These are phyloP conservation scores for Urochloa ruziziensis DNA, from an alignment of 176 grass and related monocot genomes.

Conservation along the genomic window DNA sequence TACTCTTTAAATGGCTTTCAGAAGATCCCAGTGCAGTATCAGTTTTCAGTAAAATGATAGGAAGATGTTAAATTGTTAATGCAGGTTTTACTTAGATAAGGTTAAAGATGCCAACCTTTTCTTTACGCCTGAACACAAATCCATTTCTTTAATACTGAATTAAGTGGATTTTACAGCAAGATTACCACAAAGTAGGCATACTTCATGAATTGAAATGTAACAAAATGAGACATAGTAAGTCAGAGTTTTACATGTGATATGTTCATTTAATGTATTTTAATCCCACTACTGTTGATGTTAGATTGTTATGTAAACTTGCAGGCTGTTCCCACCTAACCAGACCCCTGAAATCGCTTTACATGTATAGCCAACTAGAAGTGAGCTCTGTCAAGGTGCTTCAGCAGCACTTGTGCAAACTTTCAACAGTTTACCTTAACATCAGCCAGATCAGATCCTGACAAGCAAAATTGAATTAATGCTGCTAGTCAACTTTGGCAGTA, in stretches of 20 bases:
- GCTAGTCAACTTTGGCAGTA: neutral
- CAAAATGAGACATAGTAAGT: neutral
- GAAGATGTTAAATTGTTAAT: neutral
- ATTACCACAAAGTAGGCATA: neutral
- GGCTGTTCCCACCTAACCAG: neutral
- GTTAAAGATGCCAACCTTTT: neutral
- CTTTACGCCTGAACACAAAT: neutral
- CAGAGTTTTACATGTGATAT: neutral
- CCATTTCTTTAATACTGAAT: neutral
- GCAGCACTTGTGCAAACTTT: neutral
- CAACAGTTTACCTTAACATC: neutral
- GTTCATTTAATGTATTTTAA: neutral
- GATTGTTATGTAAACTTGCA: neutral
- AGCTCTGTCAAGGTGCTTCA: neutral
- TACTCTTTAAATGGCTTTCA: neutral
- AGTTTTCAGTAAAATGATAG: neutral
- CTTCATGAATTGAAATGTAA: neutral
- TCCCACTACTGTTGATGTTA: neutral
- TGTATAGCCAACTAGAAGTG: neutral
- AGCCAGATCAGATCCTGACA: neutral
- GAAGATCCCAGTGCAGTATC: neutral
- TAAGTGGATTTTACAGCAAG: conserved; percentile 3
- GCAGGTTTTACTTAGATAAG: neutral
- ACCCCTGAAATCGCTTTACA: neutral
- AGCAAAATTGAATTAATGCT: neutral